A percentile compares a stretch with the other conserved stretches of the same genome.
These are phyloP conservation scores for Aspergillus sp. DNA, from an alignment of 2,329 filamentous ascomycete genomes.

Conservation along the genomic window DNA sequence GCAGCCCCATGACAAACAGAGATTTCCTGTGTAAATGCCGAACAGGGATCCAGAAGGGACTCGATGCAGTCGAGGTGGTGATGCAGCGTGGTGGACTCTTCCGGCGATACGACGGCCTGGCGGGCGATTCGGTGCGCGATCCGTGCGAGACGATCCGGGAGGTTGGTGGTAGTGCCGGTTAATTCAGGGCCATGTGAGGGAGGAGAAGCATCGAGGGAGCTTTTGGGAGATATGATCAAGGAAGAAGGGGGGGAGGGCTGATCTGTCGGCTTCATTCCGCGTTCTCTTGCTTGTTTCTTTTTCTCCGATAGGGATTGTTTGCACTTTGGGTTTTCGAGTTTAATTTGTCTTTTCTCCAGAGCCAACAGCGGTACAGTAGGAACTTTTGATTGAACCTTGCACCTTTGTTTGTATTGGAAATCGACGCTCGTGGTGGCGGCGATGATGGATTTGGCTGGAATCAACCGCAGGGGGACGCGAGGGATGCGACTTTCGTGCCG, in stretches of 20 bases:
- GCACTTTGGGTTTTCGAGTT: neutral
- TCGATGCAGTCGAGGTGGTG: constrained; percentile 41
- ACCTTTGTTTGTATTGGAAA: no score
- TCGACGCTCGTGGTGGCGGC: no score
- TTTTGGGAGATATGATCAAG: constrained; percentile 24
- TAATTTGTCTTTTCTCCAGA: neutral
- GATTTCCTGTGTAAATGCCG: constrained; percentile 19
- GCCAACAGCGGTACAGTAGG: neutral
- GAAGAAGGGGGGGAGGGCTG: constrained; percentile 19
- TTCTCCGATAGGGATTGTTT: neutral
- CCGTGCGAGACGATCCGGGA: constrained; percentile 28
- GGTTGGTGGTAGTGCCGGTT: constrained; percentile 5
- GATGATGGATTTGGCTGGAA: no score
- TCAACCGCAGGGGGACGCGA: neutral
- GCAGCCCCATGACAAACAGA: constrained; percentile 15
- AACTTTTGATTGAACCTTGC: no score
- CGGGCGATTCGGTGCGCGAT: constrained; percentile 31
- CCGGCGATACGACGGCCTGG: constrained; percentile 23
- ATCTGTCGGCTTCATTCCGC: constrained; percentile 4
- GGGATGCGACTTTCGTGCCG: neutral
- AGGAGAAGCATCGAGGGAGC: constrained; percentile 14
- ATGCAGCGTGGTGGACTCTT: constrained; percentile 31
- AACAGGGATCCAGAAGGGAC: constrained; percentile 24
- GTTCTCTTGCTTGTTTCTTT: neutral
- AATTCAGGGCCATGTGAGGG: constrained; percentile 3